These are phyloP conservation scores for Saitozyma sp. DNA, from an alignment of 768 basidiomycete genomes.

Conservation along the genomic window DNA sequence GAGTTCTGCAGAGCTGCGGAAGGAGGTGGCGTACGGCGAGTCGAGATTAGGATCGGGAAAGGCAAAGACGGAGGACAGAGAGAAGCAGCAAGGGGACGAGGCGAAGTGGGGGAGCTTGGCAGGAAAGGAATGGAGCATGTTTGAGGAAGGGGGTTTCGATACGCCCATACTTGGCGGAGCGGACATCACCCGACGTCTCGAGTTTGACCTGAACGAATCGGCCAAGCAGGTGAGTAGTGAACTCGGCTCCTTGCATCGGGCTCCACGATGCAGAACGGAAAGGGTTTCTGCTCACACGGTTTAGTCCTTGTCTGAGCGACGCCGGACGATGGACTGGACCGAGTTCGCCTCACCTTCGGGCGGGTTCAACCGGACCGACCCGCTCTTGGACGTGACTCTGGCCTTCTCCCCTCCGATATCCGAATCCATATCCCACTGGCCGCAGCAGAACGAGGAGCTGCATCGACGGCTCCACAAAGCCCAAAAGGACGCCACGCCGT, in stretches of 20 bases:
- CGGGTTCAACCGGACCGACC: conserved; percentile 79
- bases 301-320: conserved; percentile 64
- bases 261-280: not conserved
- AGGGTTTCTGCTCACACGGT: not conserved
- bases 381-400: conserved; percentile 73
- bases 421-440: conserved; percentile 70
- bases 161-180: conserved; percentile 18
- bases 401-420: conserved; percentile 67
- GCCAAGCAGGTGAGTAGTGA: conserved; percentile 64
- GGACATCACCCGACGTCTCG: conserved; percentile 55
- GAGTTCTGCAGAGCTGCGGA: not conserved
- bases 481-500: conserved; percentile 74
- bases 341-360: conserved; percentile 70
- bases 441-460: conserved; percentile 69
- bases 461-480: conserved; percentile 78
- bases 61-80: conserved; percentile 4
- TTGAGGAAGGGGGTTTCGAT: conserved; percentile 80
- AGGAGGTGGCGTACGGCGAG: conserved; percentile 10
- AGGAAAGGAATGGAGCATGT: conserved; percentile 88
- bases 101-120: conserved; percentile 77
- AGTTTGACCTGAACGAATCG: conserved; percentile 89
- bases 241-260: conserved; percentile 1
- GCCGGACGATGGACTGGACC: conserved; percentile 82
- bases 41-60: not conserved
- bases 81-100: conserved; percentile 53